Percentiles rank a stretch among this genome's conserved stretches.
These are phyloP conservation scores for Fusarium sp. DNA, from an alignment of 2,329 filamentous ascomycete genomes.

Conservation along the genomic window DNA sequence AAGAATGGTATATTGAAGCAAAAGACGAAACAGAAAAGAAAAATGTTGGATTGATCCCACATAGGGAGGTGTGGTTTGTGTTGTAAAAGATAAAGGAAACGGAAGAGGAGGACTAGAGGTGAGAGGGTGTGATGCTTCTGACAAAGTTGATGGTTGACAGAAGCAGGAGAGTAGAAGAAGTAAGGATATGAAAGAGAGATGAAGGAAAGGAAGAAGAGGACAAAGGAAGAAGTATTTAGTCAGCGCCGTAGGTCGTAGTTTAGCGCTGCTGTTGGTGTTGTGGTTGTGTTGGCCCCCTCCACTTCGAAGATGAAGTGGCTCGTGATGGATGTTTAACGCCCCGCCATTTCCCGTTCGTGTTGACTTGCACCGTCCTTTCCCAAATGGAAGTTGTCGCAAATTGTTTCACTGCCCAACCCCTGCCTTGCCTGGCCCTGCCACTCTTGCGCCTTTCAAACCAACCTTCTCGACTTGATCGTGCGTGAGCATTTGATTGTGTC, in stretches of 20 bases:
- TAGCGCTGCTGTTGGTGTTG: neutral
- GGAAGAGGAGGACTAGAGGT: neutral
- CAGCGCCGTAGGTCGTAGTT: neutral
- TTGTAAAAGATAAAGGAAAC: constrained; percentile 14
- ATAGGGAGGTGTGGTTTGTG: neutral
- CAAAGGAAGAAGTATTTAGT: neutral
- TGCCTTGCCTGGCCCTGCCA: neutral
- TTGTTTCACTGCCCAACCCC: neutral
- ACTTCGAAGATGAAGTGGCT: constrained; percentile 2
- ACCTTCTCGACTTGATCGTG: neutral
- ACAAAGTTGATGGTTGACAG: neutral
- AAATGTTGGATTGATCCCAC: neutral
- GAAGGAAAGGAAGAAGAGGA: neutral
- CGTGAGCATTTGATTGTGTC: neutral
- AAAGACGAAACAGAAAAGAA: neutral
- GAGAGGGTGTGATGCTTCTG: neutral
- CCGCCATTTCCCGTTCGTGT: neutral
- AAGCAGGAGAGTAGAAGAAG: neutral
- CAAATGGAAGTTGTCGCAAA: neutral
- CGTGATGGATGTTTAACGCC: constrained; percentile 21
- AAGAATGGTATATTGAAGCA: constrained; percentile 39
- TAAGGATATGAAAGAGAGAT: neutral
- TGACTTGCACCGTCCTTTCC: neutral
- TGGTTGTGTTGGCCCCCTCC: neutral
- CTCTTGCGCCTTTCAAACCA: neutral